These are phyloP conservation scores for Kodamaea fukazawae DNA, from an alignment of 805 yeast species.

Conservation along the genomic window DNA sequence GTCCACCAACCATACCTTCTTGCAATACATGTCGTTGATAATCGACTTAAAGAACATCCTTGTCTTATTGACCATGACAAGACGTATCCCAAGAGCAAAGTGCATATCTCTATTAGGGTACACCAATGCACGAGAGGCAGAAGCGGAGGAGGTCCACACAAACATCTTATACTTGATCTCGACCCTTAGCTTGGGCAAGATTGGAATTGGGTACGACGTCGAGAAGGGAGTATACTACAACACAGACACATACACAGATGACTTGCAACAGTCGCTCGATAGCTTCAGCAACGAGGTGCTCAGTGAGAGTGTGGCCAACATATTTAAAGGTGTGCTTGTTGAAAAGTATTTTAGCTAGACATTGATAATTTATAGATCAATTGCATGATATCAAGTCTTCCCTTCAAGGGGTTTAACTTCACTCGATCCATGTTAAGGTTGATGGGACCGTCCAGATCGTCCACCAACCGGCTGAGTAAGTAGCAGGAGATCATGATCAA, in stretches of 20 bases:
- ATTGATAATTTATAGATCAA: slow-evolving; percentile 15
- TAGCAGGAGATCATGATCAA: slow-evolving; percentile 37
- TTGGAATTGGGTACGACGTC: slow-evolving; percentile 26
- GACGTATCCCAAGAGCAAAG: slow-evolving; percentile 21
- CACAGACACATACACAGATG: slow-evolving; percentile 9
- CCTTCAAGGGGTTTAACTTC: slow-evolving; percentile 46
- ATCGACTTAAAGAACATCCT: slow-evolving; percentile 33
- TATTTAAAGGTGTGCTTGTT: slow-evolving; percentile 24
- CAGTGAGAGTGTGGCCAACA: slow-evolving; percentile 27
- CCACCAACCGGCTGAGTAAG: slow-evolving; percentile 9
- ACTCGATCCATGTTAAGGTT: slow-evolving; percentile 40
- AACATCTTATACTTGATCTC: slow-evolving; percentile 24
- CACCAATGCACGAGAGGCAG: slow-evolving; percentile 9
- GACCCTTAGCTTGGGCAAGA: slow-evolving; percentile 26
- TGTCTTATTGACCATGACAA: slow-evolving; percentile 25
- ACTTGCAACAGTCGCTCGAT: slow-evolving; percentile 5
- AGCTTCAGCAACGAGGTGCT: slow-evolving; percentile 8
- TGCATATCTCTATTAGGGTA: slow-evolving; percentile 29
- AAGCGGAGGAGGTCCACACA: slow-evolving; percentile 15
- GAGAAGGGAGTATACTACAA: slow-evolving; percentile 25
- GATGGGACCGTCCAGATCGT: slow-evolving; percentile 19
- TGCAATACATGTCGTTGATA: slow-evolving; percentile 21
- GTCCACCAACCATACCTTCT: slow-evolving; percentile 13
- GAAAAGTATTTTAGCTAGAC: slow-evolving; percentile 19
- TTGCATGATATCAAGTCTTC: slow-evolving; percentile 37